phyloP scores from a whole-genome alignment of 768 basidiomycete genomes.

The Trametes maxima region DNA sequence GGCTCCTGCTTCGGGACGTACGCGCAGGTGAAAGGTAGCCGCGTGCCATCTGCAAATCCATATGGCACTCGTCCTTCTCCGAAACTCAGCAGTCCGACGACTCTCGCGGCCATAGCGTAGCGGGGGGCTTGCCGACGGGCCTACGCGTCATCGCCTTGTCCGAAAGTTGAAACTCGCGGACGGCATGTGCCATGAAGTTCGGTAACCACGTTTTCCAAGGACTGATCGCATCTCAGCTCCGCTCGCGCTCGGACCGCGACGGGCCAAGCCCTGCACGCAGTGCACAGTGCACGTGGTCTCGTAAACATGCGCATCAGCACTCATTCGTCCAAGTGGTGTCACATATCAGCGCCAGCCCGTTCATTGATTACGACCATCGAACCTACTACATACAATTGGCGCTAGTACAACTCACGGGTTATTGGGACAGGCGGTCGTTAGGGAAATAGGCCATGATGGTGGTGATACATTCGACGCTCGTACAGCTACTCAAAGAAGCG shows the following conservation, averaged over 20 bases:
- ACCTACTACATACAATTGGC: neutral
- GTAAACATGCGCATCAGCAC: neutral
- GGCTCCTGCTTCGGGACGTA: too few species aligned
- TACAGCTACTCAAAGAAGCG: constrained; percentile 10
- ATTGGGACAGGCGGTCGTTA: neutral
- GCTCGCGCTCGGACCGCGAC: neutral
- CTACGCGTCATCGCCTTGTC: too few species aligned
- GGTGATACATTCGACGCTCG: constrained; percentile 16
- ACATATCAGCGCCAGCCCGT: neutral
- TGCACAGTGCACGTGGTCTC: neutral
- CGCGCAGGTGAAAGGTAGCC: too few species aligned
- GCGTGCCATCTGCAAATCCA: too few species aligned
- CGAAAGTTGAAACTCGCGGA: too few species aligned
- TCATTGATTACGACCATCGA: neutral
- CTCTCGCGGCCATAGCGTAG: too few species aligned
- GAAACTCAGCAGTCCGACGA: too few species aligned
- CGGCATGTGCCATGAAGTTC: neutral
- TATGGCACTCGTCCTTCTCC: too few species aligned
- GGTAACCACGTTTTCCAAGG: neutral
- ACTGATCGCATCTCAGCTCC: neutral
- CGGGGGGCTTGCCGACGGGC: too few species aligned
- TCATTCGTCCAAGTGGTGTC: too few species aligned
- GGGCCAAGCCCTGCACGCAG: neutral
- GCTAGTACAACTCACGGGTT: neutral
- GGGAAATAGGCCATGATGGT: constrained; percentile 1